Evolutionary conservation across 495 filamentous ascomycete genomes (phyloP).

Genomic region (Sabuloglossum arenarium): DNA sequence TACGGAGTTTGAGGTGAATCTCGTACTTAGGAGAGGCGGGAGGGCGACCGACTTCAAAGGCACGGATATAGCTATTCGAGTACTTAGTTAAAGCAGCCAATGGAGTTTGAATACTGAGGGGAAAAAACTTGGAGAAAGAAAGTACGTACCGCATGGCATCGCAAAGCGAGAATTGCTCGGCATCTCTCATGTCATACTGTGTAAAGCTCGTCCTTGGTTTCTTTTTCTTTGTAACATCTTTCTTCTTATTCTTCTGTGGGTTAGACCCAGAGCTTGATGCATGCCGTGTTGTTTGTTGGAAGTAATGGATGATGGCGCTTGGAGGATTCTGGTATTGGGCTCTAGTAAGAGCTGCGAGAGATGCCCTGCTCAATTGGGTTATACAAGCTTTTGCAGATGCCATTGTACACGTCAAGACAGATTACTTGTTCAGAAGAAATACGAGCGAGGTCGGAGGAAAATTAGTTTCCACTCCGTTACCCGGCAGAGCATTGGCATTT

Average conservation of each 20-base stretch:
- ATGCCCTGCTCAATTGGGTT: constrained; percentile 13
- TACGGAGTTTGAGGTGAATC: constrained; percentile 54
- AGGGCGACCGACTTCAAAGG: constrained; percentile 70
- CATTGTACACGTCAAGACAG: constrained; percentile 9
- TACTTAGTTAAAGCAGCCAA: background rate
- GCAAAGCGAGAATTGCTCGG: constrained; percentile 55
- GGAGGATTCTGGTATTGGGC: background rate
- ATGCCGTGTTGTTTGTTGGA: background rate
- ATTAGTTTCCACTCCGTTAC: constrained; percentile 6
- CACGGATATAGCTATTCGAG: constrained; percentile 55
- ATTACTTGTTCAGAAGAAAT: constrained; percentile 3
- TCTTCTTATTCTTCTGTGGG: constrained; percentile 23
- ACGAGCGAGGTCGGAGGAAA: constrained; percentile 6
- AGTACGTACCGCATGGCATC: constrained; percentile 74
- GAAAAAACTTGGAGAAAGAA: background rate
- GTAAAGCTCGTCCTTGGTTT: constrained; percentile 41
- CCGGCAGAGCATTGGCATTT: background rate
- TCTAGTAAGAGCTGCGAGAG: background rate
- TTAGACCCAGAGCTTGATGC: background rate
- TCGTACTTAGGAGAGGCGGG: constrained; percentile 68
- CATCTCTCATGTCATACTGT: constrained; percentile 34
- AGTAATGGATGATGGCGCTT: background rate
- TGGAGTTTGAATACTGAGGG: background rate
- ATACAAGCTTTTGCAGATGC: constrained; percentile 9
- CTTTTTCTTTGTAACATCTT: constrained; percentile 39